Evolutionary conservation across 352 stramenopile species (phyloP).

Genomic region (Phytophthora fragariaefolia): DNA sequence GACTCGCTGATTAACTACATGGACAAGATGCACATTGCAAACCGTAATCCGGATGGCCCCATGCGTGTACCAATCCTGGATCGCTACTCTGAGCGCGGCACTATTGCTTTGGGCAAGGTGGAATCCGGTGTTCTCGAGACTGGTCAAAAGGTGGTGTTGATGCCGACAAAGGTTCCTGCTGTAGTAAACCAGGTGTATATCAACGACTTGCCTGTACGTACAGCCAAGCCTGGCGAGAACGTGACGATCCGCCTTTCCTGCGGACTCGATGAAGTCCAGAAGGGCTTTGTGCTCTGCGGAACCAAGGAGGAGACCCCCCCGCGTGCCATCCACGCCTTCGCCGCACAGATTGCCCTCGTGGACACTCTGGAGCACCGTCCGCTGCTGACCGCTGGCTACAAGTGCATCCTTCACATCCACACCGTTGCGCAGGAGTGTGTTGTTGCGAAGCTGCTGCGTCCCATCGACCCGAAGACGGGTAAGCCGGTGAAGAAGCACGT

Average conservation of each 20-base stretch:
- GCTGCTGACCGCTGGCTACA: constrained; percentile 97
- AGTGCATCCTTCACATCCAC: constrained; percentile 98
- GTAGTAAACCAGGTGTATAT: constrained; percentile 88
- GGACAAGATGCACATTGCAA: constrained; percentile 92
- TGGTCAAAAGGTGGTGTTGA: constrained; percentile 95
- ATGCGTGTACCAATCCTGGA: constrained; percentile 98
- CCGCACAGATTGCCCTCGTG: constrained; percentile 95
- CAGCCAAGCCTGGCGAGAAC: constrained; percentile 98
- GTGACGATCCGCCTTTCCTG: constrained; percentile 96
- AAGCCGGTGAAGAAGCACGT: constrained; percentile 93
- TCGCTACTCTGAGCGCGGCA: constrained; percentile 97
- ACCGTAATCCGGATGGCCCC: constrained; percentile 90
- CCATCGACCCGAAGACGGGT: constrained; percentile 91
- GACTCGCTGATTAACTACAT: constrained; percentile 94
- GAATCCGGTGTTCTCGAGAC: constrained; percentile 94
- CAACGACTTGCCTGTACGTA: constrained; percentile 94
- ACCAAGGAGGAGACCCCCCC: constrained; percentile 52
- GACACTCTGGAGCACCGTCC: constrained; percentile 97
- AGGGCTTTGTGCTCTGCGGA: constrained; percentile 95
- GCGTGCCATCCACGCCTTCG: constrained; percentile 82
- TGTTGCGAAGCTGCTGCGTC: constrained; percentile 91
- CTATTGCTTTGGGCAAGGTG: constrained; percentile 98
- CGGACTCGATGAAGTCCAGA: constrained; percentile 82
- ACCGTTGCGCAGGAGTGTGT: constrained; percentile 96
- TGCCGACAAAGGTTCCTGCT: constrained; percentile 89